Evolutionary conservation across 2,329 filamentous ascomycete genomes (phyloP), one percentile per base, ranked within the genome.

Genomic region (Aspergillus pseudoviridinutans): DNA sequence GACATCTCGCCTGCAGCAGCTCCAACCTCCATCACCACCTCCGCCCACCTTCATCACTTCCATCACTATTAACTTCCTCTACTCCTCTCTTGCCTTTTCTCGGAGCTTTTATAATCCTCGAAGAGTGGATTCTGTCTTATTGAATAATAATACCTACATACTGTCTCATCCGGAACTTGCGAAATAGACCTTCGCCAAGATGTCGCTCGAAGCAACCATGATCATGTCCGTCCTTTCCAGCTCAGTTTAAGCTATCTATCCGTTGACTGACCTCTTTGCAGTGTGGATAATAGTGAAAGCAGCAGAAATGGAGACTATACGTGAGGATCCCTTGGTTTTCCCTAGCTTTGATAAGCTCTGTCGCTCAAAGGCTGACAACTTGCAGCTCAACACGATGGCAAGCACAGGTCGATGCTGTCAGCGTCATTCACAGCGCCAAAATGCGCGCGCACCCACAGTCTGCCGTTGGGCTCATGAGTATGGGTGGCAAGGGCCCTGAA

Each of bases 181-280:
- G 51, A 50, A 50, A 55, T 54, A 53, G 55, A 64, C 57, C 63
- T 69, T 76, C 76, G 78, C 76, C 86, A 92, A 83, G 73, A 99
- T 99, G 94, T 90, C 88, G 79, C 88, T 99, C 78, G 94, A 99
- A 87, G 95, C 94, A 80, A 95, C 96, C 63, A 97, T 99, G 92
- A 91, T 99, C 77, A 88, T 97, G 84, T 78, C 62, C 57, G 76
- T 74, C 44, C 50, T 42, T 38, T 42, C 38, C 52, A 51, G 44
- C 25, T 32, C 50, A 54, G 14, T 17, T 17, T 38, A 57, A 64
- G 60, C 63, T 63, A 53, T 35, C 6, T 52, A 27, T 25, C 44
- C 24, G 47, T 38, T 27, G 49, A 54, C 67, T 68, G 62, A 70
- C 64, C 42, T 53, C 56, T 63, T 55, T 58, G 59, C 67, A 87